Conservation (phyloP, 2,329 filamentous ascomycete genomes). For the Diaporthe helianthi region DNA sequence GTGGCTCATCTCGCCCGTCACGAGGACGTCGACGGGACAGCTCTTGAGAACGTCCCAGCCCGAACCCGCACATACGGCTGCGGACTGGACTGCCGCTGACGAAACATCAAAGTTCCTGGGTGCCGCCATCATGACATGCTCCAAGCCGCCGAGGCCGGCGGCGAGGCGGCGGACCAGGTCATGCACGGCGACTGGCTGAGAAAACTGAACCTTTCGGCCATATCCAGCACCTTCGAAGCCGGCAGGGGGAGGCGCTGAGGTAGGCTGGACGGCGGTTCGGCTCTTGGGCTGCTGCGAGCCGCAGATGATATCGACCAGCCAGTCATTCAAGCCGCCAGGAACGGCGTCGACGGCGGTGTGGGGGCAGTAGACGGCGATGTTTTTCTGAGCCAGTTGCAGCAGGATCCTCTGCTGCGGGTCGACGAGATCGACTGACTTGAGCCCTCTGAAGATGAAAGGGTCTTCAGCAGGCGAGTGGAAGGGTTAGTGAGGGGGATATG, state of each 20-base stretch:
- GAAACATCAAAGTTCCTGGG: constrained; percentile 41
- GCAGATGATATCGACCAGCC: constrained; percentile 87
- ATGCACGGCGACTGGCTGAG: constrained; percentile 46
- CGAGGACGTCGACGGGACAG: constrained; percentile 77
- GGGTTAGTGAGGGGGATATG: not conserved
- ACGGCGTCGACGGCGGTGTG: constrained; percentile 95
- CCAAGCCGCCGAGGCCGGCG: constrained; percentile 70
- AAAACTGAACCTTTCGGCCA: constrained; percentile 56
- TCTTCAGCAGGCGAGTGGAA: constrained; percentile 57
- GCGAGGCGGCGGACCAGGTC: constrained; percentile 64
- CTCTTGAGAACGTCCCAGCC: constrained; percentile 78
- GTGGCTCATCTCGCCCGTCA: constrained; percentile 93
- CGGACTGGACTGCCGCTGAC: constrained; percentile 62
- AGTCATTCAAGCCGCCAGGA: constrained; percentile 85
- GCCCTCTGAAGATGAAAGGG: constrained; percentile 92
- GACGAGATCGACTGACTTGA: constrained; percentile 85
- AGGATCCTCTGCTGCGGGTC: constrained; percentile 89
- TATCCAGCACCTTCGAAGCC: constrained; percentile 59
- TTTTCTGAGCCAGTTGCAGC: constrained; percentile 80
- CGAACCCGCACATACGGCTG: constrained; percentile 90
- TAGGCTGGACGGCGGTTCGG: constrained; percentile 55
- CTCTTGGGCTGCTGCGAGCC: constrained; percentile 48
- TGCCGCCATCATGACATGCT: constrained; percentile 43
- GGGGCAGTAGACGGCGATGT: constrained; percentile 94
- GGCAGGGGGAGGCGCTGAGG: constrained; percentile 48